Conservation (phyloP, 208 protist genomes). For the Lotmaria passim region DNA sequence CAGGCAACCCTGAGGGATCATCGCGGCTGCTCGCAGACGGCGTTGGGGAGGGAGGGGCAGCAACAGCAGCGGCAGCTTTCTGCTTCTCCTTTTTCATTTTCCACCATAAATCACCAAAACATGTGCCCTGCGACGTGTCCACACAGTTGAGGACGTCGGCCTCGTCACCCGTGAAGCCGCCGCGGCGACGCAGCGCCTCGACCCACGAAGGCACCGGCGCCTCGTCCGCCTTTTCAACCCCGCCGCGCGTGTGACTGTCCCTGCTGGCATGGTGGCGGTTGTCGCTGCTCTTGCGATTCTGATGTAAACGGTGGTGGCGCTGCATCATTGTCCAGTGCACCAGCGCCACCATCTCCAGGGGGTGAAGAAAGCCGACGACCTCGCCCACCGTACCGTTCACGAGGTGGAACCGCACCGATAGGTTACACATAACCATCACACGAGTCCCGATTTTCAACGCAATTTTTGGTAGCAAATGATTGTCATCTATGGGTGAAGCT, state of each 20-base stretch:
- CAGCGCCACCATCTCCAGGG: slow-evolving; percentile 66
- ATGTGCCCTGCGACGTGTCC: slow-evolving; percentile 38
- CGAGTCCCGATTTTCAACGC: slow-evolving; percentile 71
- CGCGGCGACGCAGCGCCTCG: slow-evolving; percentile 34
- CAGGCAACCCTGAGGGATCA: too few relatives aligned
- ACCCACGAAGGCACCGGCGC: slow-evolving; percentile 32
- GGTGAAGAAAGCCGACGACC: slow-evolving; percentile 78
- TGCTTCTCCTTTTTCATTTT: neutral
- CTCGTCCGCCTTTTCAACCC: neutral
- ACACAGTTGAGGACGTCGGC: slow-evolving; percentile 41
- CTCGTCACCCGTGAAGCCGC: slow-evolving; percentile 54
- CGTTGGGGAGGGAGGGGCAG: neutral
- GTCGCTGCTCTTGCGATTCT: neutral
- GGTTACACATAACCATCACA: slow-evolving; percentile 76
- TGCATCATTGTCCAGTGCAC: slow-evolving; percentile 31
- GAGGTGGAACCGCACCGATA: slow-evolving; percentile 59
- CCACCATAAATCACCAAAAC: slow-evolving; percentile 43
- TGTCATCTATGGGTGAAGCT: slow-evolving; percentile 44
- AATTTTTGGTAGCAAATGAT: slow-evolving; percentile 41
- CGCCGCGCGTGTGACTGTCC: too few relatives aligned
- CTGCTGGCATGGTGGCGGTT: neutral
- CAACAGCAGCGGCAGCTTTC: too few relatives aligned
- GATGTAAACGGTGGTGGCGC: slow-evolving; percentile 20
- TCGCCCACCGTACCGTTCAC: slow-evolving; percentile 78
- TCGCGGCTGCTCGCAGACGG: neutral